Conservation (phyloP, 2,329 filamentous ascomycete genomes). For the Verticillium dahliae region DNA sequence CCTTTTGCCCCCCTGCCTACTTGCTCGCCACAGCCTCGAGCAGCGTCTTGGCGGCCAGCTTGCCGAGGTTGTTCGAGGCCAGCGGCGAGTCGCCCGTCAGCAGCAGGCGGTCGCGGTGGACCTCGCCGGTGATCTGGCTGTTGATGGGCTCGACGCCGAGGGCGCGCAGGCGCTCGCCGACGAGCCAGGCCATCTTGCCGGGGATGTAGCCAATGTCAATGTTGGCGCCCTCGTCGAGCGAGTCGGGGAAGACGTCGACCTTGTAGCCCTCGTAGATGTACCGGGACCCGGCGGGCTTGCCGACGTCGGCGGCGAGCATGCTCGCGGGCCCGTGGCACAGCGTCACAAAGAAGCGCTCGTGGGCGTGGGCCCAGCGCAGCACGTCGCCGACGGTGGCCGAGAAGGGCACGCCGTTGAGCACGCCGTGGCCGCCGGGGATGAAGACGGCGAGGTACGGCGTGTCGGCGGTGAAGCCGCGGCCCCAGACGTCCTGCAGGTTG, state of each 20-base stretch:
- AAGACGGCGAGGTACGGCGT: slow-evolving; percentile 12
- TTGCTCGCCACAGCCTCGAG: slow-evolving; percentile 7
- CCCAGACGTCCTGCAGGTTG: slow-evolving; percentile 10
- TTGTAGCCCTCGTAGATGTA: slow-evolving; percentile 14
- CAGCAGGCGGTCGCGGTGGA: slow-evolving; percentile 8
- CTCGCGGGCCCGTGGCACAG: slow-evolving; percentile 12
- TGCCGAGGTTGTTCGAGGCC: slow-evolving; percentile 12
- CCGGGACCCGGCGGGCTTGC: slow-evolving; percentile 9
- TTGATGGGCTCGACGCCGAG: slow-evolving; percentile 11
- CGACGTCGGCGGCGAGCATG: slow-evolving; percentile 11
- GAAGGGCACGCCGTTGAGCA: slow-evolving; percentile 11
- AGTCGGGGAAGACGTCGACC: slow-evolving; percentile 13
- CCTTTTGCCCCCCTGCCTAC: not conserved
- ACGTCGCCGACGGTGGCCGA: slow-evolving; percentile 10
- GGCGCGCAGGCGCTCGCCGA: slow-evolving; percentile 8
- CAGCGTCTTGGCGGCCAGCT: slow-evolving; percentile 11
- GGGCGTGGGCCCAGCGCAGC: slow-evolving; percentile 13
- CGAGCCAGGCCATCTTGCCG: slow-evolving; percentile 14
- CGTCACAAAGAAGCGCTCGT: slow-evolving; percentile 9
- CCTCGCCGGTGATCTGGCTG: slow-evolving; percentile 9
- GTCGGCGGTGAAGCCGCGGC: slow-evolving; percentile 6
- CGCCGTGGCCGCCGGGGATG: slow-evolving; percentile 13
- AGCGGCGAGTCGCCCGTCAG: slow-evolving; percentile 14
- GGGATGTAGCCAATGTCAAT: slow-evolving; percentile 14
- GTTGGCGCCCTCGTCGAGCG: slow-evolving; percentile 10